Percentiles rank a stretch among this genome's conserved stretches.
Conservation (phyloP, 2,329 filamentous ascomycete species). For the Sporothrix schenckii region DNA sequence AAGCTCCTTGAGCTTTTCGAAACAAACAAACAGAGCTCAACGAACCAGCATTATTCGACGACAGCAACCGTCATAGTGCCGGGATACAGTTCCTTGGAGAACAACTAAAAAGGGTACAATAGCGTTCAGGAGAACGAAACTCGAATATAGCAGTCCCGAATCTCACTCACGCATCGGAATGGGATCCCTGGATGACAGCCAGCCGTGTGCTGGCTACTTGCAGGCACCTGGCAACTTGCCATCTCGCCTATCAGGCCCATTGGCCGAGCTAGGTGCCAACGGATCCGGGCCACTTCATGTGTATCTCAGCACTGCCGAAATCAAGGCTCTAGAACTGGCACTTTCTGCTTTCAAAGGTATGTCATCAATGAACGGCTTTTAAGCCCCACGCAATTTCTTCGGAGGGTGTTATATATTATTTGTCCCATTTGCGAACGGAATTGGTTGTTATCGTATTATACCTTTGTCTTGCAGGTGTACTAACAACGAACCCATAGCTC, state of each 20-base stretch:
- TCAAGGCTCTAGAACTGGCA: conserved; percentile 38
- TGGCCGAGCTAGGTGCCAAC: conserved; percentile 30
- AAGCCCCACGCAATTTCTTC: background rate
- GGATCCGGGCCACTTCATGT: conserved; percentile 28
- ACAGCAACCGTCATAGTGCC: no score
- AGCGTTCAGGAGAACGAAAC: background rate
- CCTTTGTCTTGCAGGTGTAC: background rate
- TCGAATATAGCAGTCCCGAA: background rate
- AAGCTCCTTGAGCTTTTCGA: no score
- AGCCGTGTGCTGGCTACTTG: background rate
- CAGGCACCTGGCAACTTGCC: conserved; percentile 14
- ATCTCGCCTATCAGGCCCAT: conserved; percentile 24
- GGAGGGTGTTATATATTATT: background rate
- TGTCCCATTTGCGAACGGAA: no score
- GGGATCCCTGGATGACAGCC: background rate
- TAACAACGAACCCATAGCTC: conserved; percentile 27
- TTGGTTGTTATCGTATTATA: no score
- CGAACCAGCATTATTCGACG: no score
- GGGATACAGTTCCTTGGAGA: no score
- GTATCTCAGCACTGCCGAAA: conserved; percentile 34
- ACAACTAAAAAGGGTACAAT: no score
- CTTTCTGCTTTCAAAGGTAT: conserved; percentile 41
- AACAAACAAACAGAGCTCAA: no score
- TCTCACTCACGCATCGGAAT: background rate
- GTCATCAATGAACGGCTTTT: background rate